Evolutionary conservation across 2,329 filamentous ascomycete genomes (phyloP), one percentile per base, ranked within the genome.

Genomic region (Neopestalotiopsis sp.): DNA sequence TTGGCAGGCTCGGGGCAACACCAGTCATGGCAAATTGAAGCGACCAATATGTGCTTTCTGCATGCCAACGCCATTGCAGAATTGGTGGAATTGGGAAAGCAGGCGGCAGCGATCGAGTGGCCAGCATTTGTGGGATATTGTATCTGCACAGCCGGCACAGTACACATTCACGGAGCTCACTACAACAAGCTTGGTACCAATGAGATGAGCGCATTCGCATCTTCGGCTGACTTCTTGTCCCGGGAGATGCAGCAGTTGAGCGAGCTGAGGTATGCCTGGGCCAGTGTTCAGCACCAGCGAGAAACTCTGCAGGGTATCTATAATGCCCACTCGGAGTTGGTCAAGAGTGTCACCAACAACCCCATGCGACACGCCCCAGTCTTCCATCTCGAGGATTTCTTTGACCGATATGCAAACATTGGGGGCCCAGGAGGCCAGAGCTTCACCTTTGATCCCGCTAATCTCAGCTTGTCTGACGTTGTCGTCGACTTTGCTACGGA

Each of bases 1-100:
- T 87, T 97, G 6, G 89, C 92, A 13, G 92, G 92, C 14, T 91
- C 89, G 0, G 92, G 92, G 1, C 94, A 97, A 75, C 93, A 97
- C 73, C 94, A 97, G 77, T 95, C 93, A 34, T 97, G 94, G 94
- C 94, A 97, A 77, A 95, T 97, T 62, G 93, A 97, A 77, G 93
- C 94, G 0, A 97, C 94, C 0, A 95, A 96, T 75, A 86, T 95
- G 77, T 97, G 94, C 79, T 96, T 90, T 77, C 83, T 95, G 20
- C 94, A 97, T 73, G 94, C 94, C 5, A 97, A 97, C 75, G 93
- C 94, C 4, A 95, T 97, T 65, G 90, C 93, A 1, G 94, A 97
- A 75, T 82, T 97, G 2, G 91, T 94, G 4, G 92, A 95, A 76
- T 87, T 95, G 17, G 93, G 93, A 1, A 91, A 91, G 71, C 91